Base-by-base conservation (phyloP, 108 stramenopile species). In the Cylindrotheca closterium region DNA sequence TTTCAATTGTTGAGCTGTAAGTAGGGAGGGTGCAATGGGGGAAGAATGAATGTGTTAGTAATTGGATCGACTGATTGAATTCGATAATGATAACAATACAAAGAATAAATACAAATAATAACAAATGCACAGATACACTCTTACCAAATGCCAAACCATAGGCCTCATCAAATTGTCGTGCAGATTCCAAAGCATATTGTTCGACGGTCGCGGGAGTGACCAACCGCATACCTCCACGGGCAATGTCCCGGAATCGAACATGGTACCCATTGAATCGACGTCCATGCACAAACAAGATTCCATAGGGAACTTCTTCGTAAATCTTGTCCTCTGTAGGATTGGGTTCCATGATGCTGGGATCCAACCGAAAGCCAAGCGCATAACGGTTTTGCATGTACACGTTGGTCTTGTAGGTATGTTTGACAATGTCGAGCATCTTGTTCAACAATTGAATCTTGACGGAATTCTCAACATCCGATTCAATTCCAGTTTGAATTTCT, bases 231-330 rank as follows among this genome's bases (percentile, higher is more conserved):
- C 98, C 98, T 24, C 98, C 98, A 3, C 98, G 82, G 58, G 96
- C 77, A 67, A 99, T 97, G 67, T 97, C 97, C 12, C 97, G 87
- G 78, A 99, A 98, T 57, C 98, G 92, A 55, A 92, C 91, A 79
- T 99, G 98, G 77, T 92, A 99, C 0, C 92, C 98, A 76, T 96
- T 90, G 85, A 99, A 99, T 27, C 96, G 92, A 31, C 96, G 82
- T 0, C 98, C 98, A 68, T 96, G 95, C 45, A 71, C 86, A 77
- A 97, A 98, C 54, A 99, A 79, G 23, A 96, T 75, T 5, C 98
- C 97, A 63, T 89, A 96, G 22, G 98, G 98, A 4, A 80, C 18
- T 59, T 85, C 79, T n/a, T 50, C 46, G 17, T 55, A 48, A 10
- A 10, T 42, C 15, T 15, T 7, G 17, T 67, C 71, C 18, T 77